Percentiles rank a stretch among this genome's conserved stretches.
These are phyloP conservation scores for Psilocybe sp. DNA, from an alignment of 768 basidiomycete genomes.

Conservation along the genomic window DNA sequence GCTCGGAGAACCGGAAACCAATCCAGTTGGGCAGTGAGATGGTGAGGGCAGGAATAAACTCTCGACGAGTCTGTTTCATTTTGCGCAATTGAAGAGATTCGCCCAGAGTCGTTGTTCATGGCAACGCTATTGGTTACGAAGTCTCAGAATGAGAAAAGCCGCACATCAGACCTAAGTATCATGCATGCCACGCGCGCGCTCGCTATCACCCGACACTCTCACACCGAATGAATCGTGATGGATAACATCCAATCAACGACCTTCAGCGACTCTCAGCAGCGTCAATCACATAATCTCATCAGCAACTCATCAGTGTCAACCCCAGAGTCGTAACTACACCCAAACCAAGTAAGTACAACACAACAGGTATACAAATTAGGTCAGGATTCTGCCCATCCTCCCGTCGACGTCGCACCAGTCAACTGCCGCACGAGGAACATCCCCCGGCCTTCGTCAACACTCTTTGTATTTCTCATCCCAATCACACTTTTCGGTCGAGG, in stretches of 20 bases:
- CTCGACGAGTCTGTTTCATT: neutral
- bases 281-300: too few relatives aligned
- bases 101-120: neutral
- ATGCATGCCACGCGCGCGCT: too few relatives aligned
- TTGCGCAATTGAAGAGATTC: neutral
- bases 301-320: neutral
- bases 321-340: constrained; percentile 1
- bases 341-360: neutral
- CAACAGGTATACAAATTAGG: neutral
- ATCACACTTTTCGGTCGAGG: constrained; percentile 79
- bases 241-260: too few relatives aligned
- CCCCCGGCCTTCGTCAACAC: constrained; percentile 66
- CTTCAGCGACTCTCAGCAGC: too few relatives aligned
- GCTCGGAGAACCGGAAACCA: constrained; percentile 2
- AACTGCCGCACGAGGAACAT: constrained; percentile 79
- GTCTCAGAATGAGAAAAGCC: neutral
- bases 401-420: constrained; percentile 50
- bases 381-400: constrained; percentile 9
- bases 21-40: constrained; percentile 8
- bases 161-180: too few relatives aligned
- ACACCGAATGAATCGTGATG: too few relatives aligned
- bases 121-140: constrained; percentile 11
- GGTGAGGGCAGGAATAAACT: neutral
- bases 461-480: constrained; percentile 61
- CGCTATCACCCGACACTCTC: too few relatives aligned